Conservation (phyloP, 2,329 filamentous ascomycete species). For the Leptodontidium sp. region DNA sequence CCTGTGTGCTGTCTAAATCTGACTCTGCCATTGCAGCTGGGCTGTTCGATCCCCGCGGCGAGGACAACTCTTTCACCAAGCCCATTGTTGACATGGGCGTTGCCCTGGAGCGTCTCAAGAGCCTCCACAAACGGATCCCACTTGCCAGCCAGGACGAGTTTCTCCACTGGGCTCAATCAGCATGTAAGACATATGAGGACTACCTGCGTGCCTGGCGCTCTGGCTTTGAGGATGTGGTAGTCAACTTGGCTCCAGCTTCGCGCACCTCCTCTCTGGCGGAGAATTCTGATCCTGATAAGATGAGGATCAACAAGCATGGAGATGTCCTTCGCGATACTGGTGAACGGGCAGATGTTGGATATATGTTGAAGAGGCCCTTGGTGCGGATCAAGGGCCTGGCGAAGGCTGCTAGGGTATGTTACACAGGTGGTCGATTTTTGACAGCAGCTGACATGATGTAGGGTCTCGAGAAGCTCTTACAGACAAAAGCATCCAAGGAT, state of each 20-base stretch:
- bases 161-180: constrained; percentile 81
- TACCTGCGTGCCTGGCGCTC: constrained; percentile 91
- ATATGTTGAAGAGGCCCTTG: constrained; percentile 87
- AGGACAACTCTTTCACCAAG: constrained; percentile 70
- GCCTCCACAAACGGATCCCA: constrained; percentile 81
- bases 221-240: constrained; percentile 92
- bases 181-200: constrained; percentile 80
- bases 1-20: constrained; percentile 79
- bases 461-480: constrained; percentile 44
- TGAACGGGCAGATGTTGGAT: constrained; percentile 92
- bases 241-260: constrained; percentile 81
- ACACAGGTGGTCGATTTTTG: constrained; percentile 12
- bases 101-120: constrained; percentile 83
- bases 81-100: constrained; percentile 96
- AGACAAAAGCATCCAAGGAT: constrained; percentile 53
- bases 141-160: constrained; percentile 75
- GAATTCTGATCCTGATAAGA: constrained; percentile 61
- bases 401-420: constrained; percentile 77
- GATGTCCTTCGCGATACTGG: constrained; percentile 71
- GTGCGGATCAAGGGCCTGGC: constrained; percentile 87
- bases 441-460: constrained; percentile 32
- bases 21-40: constrained; percentile 69
- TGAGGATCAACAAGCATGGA: constrained; percentile 69
- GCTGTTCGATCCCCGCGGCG: constrained; percentile 68
- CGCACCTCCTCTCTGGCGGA: constrained; percentile 63